Conservation (phyloP, 2,329 filamentous ascomycete genomes). For the Pseudogymnoascus sp. region DNA sequence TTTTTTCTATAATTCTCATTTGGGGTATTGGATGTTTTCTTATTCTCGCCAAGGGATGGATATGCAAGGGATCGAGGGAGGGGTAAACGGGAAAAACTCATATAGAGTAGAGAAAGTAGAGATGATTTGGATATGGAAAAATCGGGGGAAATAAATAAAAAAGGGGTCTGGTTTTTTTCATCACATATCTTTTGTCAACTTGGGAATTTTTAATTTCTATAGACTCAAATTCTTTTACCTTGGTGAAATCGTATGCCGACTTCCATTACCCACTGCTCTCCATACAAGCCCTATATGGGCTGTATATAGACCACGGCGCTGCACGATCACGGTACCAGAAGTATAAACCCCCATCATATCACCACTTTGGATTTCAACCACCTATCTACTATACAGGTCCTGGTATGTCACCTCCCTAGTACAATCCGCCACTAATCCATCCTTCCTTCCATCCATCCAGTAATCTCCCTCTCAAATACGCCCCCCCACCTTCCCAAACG, state of each 20-base stretch:
- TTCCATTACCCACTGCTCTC: no score
- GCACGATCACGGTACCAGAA: not conserved
- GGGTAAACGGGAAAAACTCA: not conserved
- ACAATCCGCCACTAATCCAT: not conserved
- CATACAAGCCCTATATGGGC: no score
- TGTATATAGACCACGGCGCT: no score
- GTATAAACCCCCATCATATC: not conserved
- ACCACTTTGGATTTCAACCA: not conserved
- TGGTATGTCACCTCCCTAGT: not conserved
- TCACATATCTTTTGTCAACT: no score
- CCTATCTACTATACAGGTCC: not conserved
- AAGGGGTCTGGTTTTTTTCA: not conserved
- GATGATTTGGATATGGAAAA: no score
- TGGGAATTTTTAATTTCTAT: no score
- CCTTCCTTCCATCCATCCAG: not conserved
- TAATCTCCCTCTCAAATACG: no score
- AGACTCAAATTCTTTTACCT: no score
- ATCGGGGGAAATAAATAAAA: not conserved
- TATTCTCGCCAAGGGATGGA: not conserved
- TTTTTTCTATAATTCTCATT: not conserved
- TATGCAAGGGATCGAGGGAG: not conserved
- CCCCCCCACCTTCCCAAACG: not conserved
- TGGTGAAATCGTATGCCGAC: no score
- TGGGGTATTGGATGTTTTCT: not conserved
- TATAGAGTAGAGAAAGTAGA: not conserved